Evolutionary conservation across 768 basidiomycete species (phyloP), one percentile per base, ranked within the genome.

Genomic region (Suillus brevipes): DNA sequence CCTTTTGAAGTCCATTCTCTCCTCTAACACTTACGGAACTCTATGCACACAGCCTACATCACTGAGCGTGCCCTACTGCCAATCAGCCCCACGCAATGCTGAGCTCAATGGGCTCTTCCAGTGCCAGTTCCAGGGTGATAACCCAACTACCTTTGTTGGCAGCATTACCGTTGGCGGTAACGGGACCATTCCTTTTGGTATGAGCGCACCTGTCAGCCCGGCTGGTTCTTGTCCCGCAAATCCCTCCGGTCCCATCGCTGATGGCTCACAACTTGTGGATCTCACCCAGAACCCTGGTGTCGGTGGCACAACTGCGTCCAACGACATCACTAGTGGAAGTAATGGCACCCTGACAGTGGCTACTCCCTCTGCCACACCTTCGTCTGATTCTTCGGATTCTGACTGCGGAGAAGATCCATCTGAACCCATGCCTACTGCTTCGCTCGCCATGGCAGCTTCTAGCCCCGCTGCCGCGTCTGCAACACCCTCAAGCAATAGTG

Each of bases 31-130:
- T 38, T 36, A 60, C 23, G 18, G 49, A n/a, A 43, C 40, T 42
- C 20, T 20, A 57, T 59, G 55, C 31, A 62, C 47, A 14, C 52
- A 84, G 80, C 84, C 84, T 18, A 74, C 75, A 56, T 80, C 81
- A 6, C 68, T 75, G 62, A 79, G 79, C 42, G 78, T 85, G 2
- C 82, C 74, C 1, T 87, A 86, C 75, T 88, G 86, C 73, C 81
- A 87, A 66, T 68, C 76, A n/a, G 80, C 85, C 0, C 85, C 85
- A 18, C 73, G 72, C 64, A 87, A 87, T 66, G 31, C 75, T 0
- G 84, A 87, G 71, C 80, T 88, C 14, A 77, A 81, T 58, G 85
- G 85, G 9, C 76, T 84, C 37, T 87, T 83, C 77, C 86, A 87
- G 69, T 87, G 85, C 71, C 87, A 88, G 72, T 87, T 82, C 74